Evolutionary conservation across 768 basidiomycete species (phyloP), one percentile per base, ranked within the genome.

Genomic region (Phylloporus rhodoxanthus): DNA sequence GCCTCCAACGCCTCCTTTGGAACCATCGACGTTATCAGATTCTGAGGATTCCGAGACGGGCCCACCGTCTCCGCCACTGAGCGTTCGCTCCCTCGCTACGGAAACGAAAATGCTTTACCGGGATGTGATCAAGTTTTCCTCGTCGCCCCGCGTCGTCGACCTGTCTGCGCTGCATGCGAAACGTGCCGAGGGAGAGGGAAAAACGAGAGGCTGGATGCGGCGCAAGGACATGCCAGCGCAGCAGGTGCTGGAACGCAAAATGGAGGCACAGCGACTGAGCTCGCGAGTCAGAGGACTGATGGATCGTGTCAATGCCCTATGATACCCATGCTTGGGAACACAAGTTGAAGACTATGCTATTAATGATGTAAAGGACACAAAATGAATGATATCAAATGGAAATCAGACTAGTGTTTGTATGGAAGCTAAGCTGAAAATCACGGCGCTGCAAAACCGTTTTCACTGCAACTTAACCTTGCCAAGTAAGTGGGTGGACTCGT

Each of bases 71-170:
- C 58, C 75, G 17, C 79, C 75, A 15, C 74, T 66, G 4, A 82
- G 81, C 3, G 63, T 89, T 14, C 81, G 81, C 33, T 77, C 86
- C 0, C 74, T 97, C 38, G 72, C 83, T 1, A 86, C 83, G 0
- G 91, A 96, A 65, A 87, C 88, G 1, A 95, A 89, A 67, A 65
- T 85, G 36, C 74, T 99, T 17, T 93, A 90, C 61, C 80, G 87
- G n/a, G 89, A 95, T 54, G 87, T 97, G 8, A 84, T 94, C 58
- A 76, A 78, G 56, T 90, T 87, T 66, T 89, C 92, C 1, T 82
- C 91, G 0, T 81, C 83, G 2, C 86, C 90, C 0, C 77, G 80
- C 5, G 84, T 99, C 25, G 87, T 99, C 32, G 94, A 98, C 66
- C 73, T 99, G 21, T 83, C 87, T 1, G 72, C 62, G 20, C 60